These are phyloP conservation scores for Coemansia sp. DNA, from an alignment of 192 early-diverging fungal genomes.

Conservation along the genomic window DNA sequence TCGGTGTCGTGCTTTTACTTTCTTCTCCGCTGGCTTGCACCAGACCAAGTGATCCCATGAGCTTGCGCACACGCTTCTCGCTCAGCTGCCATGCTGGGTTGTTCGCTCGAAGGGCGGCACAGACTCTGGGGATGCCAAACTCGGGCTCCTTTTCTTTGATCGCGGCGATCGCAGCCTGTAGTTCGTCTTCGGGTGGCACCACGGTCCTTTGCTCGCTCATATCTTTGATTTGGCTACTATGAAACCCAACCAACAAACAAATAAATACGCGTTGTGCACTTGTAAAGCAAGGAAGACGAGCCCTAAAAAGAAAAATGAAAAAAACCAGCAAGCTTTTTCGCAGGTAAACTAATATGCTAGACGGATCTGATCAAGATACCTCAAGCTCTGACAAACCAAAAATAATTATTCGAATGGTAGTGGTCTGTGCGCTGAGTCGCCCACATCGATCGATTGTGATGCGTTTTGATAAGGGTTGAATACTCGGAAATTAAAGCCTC, in stretches of 20 bases:
- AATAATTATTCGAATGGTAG: too few relatives aligned
- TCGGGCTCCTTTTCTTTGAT: conserved; percentile 56
- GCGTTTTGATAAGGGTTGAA: too few relatives aligned
- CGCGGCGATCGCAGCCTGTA: conserved; percentile 39
- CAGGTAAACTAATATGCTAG: too few relatives aligned
- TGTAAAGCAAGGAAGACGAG: not conserved
- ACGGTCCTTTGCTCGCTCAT: conserved; percentile 13
- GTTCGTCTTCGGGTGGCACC: conserved; percentile 33
- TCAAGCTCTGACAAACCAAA: too few relatives aligned
- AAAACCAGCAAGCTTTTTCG: too few relatives aligned
- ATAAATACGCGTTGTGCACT: not conserved
- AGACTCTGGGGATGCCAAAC: conserved; percentile 57
- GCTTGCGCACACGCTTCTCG: conserved; percentile 64
- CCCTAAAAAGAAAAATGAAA: too few relatives aligned
- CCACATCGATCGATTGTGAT: too few relatives aligned
- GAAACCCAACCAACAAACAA: not conserved
- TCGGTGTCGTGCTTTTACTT: conserved; percentile 38
- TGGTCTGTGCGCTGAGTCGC: too few relatives aligned
- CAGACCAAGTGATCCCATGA: conserved; percentile 53
- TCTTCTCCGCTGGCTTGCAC: conserved; percentile 46
- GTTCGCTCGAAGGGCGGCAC: conserved; percentile 33
- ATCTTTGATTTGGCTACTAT: not conserved
- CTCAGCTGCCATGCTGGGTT: conserved; percentile 59
- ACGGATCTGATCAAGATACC: too few relatives aligned
- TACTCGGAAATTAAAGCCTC: too few relatives aligned